Base-by-base conservation (phyloP, 2,329 filamentous ascomycete genomes). In the Pyricularia sp. region DNA sequence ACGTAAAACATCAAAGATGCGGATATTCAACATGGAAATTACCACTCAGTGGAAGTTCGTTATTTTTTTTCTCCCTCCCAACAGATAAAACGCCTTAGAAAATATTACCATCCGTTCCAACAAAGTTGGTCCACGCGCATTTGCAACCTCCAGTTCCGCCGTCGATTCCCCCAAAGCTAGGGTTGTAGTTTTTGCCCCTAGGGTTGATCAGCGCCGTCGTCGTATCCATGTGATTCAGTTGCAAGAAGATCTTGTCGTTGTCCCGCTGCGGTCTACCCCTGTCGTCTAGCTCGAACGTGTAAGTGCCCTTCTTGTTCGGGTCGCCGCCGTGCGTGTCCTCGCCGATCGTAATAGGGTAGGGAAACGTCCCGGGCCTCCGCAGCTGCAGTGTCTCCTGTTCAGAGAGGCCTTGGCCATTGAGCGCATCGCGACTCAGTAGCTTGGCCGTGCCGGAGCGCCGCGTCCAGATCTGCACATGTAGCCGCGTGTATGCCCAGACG, bases 391-490 rank as follows among this genome's bases (percentile, higher is more conserved):
- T 77, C 62, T 86, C 79, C 73, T 88, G 89, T 70, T 89, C 88
- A 59, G 84, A 82, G 65, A 72, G 66, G 13, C 73, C 73, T 64
- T 77, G 75, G 22, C 77, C 73, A 65, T 73, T 68, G 66, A 76
- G 71, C 62, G 63, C 53, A 7, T 66, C 66, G 13, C 66, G 68
- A 12, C 68, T 69, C 30, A 81, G 67, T 63, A 85, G 74, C 62
- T 70, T 71, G 28, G 80, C 78, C 31, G 76, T 78, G 68, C 76
- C 76, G 35, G 73, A 77, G 65, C 76, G 77, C 6, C 79, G 78
- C 22, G 86, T 88, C 85, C 85, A 88, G 66, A 88, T 85, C 70
- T 85, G 80, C 19, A 88, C 81, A n/a, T 85, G 79, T 68, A 87
- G 83, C 0, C 86, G 79, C 13, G 84, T 85, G 73, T 86, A 78